Percentiles rank a stretch among this genome's conserved stretches.
Conservation (phyloP, 257 asterid species). For the Gardenia jasminoides region DNA sequence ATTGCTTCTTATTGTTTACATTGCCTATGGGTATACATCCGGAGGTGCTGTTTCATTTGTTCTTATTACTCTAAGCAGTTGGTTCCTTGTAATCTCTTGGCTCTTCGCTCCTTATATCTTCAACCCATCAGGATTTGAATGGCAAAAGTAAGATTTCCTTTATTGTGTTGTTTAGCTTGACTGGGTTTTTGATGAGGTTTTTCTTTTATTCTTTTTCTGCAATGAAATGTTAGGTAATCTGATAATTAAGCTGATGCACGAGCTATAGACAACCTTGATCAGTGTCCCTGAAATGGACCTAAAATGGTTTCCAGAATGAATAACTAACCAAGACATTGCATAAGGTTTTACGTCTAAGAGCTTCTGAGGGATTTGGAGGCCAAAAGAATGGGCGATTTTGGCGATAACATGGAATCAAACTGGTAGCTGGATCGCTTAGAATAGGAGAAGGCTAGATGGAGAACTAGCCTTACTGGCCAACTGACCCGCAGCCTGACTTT, state of each 20-base stretch:
- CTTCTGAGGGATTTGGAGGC: not conserved
- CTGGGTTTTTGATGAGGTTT: not conserved
- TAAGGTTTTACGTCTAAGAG: not conserved
- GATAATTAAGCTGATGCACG: not conserved
- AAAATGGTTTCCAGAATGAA: not conserved
- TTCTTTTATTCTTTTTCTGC: slow-evolving; percentile 14
- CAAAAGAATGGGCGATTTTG: not conserved
- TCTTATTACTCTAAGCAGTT: slow-evolving; percentile 81
- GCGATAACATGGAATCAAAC: not conserved
- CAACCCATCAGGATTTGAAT: slow-evolving; percentile 98
- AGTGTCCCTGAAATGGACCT: not conserved
- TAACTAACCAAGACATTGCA: not conserved
- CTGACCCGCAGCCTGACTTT: not conserved
- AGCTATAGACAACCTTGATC: not conserved
- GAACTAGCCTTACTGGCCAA: too few species aligned
- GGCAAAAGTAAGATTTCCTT: slow-evolving; percentile 86
- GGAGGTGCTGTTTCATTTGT: slow-evolving; percentile 73
- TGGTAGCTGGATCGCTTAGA: not conserved
- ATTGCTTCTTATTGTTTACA: slow-evolving; percentile 79
- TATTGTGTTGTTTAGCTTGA: not conserved
- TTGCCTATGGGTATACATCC: slow-evolving; percentile 71
- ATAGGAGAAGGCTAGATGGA: not conserved
- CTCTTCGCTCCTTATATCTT: slow-evolving; percentile 95
- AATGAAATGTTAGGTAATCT: not conserved
- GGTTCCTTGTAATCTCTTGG: slow-evolving; percentile 98